Conservation (phyloP, 2,329 filamentous ascomycete genomes). For the Alternaria triticina region DNA sequence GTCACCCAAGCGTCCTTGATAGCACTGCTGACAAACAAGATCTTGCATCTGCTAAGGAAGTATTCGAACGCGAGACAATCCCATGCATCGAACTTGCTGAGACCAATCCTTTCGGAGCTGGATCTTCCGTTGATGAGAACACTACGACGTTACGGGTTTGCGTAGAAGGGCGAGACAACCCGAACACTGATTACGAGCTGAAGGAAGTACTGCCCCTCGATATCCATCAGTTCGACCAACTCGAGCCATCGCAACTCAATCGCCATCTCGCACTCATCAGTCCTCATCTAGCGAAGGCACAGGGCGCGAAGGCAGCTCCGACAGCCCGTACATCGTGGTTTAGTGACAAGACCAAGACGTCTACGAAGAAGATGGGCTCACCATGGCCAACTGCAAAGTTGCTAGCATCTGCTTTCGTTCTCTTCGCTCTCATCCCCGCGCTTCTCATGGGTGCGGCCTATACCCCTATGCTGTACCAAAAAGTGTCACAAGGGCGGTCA, state of each 20-base stretch:
- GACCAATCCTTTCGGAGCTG: constrained; percentile 33
- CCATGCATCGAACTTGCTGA: constrained; percentile 42
- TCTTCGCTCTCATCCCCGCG: constrained; percentile 25
- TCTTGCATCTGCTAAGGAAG: constrained; percentile 29
- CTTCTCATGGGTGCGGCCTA: constrained; percentile 20
- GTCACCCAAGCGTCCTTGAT: constrained; percentile 25
- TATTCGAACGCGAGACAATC: constrained; percentile 30
- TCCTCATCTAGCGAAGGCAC: constrained; percentile 23
- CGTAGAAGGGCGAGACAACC: constrained; percentile 38
- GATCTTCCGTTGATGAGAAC: constrained; percentile 24
- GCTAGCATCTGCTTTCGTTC: constrained; percentile 16
- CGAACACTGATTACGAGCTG: constrained; percentile 28
- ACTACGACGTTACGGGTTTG: constrained; percentile 33
- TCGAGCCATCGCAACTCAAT: constrained; percentile 46
- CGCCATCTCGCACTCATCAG: constrained; percentile 46
- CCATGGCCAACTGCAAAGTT: constrained; percentile 5
- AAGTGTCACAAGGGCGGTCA: constrained; percentile 3
- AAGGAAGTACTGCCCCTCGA: constrained; percentile 44
- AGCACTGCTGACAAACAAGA: constrained; percentile 21
- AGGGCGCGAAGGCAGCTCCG: neutral
- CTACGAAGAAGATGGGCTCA: constrained; percentile 11
- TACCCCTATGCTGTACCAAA: constrained; percentile 18
- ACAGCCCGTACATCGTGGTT: constrained; percentile 5
- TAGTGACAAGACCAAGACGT: constrained; percentile 6
- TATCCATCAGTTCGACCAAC: constrained; percentile 38